Evolutionary conservation across 1,284 basidiomycete genomes (phyloP).

Genomic region (Austroboletus niveus): DNA sequence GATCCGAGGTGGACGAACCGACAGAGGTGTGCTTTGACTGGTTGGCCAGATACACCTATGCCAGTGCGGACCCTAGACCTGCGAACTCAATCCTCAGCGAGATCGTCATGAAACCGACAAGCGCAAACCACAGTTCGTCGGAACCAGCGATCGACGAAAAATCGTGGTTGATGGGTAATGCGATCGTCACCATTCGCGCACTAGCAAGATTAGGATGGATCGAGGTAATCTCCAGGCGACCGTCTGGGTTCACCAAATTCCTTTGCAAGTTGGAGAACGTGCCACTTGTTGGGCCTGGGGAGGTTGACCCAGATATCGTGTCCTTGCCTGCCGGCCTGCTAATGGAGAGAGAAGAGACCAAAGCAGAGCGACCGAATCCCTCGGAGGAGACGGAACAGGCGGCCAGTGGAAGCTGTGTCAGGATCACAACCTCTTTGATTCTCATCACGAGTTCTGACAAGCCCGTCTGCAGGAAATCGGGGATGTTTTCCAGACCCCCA

Average conservation of each 20-base stretch:
- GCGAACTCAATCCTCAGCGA: slow-evolving; percentile 79
- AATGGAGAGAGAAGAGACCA: slow-evolving; percentile 58
- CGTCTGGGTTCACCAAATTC: slow-evolving; percentile 88
- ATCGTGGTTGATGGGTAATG: slow-evolving; percentile 87
- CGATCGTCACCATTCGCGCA: slow-evolving; percentile 81
- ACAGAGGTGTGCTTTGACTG: slow-evolving; percentile 99
- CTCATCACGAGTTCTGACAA: slow-evolving; percentile 9
- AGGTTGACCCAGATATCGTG: slow-evolving; percentile 74
- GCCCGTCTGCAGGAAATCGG: slow-evolving; percentile 22
- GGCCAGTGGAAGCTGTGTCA: slow-evolving; percentile 10
- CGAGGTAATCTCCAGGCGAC: slow-evolving; percentile 81
- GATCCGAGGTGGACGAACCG: slow-evolving; percentile 77
- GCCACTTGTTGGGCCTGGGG: slow-evolving; percentile 78
- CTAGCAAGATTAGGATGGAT: slow-evolving; percentile 85
- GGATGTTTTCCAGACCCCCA: slow-evolving; percentile 5
- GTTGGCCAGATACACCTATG: slow-evolving; percentile 93
- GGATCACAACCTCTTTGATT: not conserved
- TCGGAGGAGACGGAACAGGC: slow-evolving; percentile 8
- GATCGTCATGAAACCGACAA: slow-evolving; percentile 57
- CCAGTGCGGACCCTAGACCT: slow-evolving; percentile 90
- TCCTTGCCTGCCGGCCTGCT: slow-evolving; percentile 72
- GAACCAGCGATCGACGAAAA: slow-evolving; percentile 56
- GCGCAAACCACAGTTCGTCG: slow-evolving; percentile 26
- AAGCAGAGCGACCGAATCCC: slow-evolving; percentile 28
- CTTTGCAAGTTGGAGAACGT: slow-evolving; percentile 92